Base-by-base conservation (phyloP, 2,329 filamentous ascomycete species). In the Alternaria gaisen region DNA sequence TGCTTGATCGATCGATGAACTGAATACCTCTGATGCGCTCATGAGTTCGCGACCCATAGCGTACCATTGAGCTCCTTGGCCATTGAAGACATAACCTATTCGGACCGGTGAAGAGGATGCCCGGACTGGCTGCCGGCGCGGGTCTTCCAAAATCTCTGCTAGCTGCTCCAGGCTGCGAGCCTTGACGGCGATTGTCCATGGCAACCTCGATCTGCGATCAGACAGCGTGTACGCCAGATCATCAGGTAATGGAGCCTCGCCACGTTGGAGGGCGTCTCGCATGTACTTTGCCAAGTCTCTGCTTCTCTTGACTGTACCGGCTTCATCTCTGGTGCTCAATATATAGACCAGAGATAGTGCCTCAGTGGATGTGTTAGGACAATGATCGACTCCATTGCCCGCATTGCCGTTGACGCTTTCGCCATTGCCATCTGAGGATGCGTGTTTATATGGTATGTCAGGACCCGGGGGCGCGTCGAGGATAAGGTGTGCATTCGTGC, bases 401-500 rank as follows among this genome's bases (percentile, higher is more conserved):
- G 12, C 14, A 28, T 22, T 6, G n/a, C 40, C 20, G 16, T 38
- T 46, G 30, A 28, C n/a, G 22, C 6, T 20, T 11, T 28, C 32
- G 11, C 32, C 20, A 38, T 38, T 20, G 3, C 12, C 22, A 47
- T 34, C 16, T 16, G n/a, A 28, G 8, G 22, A 24, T 38, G 9
- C 63, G 47, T 11, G 57, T 28, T 10, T 42, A 22, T 18, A 50
- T 5, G 36, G 54, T 43, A 26, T 61, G 54, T 20, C 54, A 16
- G 46, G 46, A 28, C 20, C 30, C 41, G 9, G 63, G 16, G 30
- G 32, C 3, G 65, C 61, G 12, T 71, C 70, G 34, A 76, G 56
- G 18, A 76, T 68, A 4, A 66, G 55, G 58, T 76, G 73, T 10
- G 62, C 71, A 52, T 67, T 69, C 10, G 65, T 53, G 16, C 67